Evolutionary conservation across 495 filamentous ascomycete genomes (phyloP).

Genomic region (Hyaloscypha finlandica): DNA sequence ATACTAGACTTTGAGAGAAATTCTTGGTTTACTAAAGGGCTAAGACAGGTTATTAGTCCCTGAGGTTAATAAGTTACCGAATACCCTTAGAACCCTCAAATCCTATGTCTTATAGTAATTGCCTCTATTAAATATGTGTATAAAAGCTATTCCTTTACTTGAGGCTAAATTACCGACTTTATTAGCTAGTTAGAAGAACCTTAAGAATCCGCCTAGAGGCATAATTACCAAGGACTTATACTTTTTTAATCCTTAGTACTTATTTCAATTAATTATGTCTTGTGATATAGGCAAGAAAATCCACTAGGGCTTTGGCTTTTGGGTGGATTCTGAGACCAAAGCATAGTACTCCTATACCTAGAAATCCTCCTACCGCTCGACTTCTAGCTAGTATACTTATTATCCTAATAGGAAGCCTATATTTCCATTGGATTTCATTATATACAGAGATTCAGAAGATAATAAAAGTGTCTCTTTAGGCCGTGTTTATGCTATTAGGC

Average conservation of each 20-base stretch:
- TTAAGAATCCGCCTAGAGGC: too few species aligned
- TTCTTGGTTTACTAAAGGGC: too few species aligned
- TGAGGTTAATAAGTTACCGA: not conserved
- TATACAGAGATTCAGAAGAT: slow-evolving; percentile 3
- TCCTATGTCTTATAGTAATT: slow-evolving; percentile 7
- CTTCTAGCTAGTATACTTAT: not conserved
- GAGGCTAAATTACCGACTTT: not conserved
- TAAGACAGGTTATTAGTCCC: not conserved
- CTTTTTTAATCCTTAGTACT: slow-evolving; percentile 3
- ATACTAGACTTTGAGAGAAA: too few species aligned
- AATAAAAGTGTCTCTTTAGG: not conserved
- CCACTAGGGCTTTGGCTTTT: not conserved
- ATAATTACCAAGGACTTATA: slow-evolving; percentile 1
- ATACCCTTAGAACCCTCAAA: too few species aligned
- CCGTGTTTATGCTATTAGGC: too few species aligned
- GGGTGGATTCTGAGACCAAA: not conserved
- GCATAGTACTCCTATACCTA: too few species aligned
- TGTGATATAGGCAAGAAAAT: not conserved
- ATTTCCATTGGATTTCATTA: not conserved
- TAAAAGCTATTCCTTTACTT: not conserved
- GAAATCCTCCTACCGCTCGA: too few species aligned
- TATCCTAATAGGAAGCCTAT: not conserved
- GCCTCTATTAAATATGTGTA: not conserved
- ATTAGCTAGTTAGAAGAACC: not conserved
- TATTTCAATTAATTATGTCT: slow-evolving; percentile 6